phyloP scores from a whole-genome alignment of 2,329 filamentous ascomycete genomes.

The Venturia nashicola region DNA sequence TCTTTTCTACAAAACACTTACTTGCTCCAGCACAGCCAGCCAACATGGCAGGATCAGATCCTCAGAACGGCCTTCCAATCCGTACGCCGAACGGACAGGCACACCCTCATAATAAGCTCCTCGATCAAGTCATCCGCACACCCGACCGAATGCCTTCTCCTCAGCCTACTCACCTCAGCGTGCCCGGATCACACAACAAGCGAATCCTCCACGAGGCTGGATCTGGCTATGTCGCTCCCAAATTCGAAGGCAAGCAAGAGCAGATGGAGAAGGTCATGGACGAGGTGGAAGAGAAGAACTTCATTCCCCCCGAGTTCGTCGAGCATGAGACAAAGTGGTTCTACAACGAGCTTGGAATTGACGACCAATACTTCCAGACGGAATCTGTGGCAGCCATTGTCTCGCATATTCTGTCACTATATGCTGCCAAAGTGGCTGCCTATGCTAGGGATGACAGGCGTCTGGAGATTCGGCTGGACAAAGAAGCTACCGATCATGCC shows the following conservation, averaged over 20 bases:
- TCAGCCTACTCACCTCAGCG: constrained; percentile 73
- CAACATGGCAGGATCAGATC: not conserved
- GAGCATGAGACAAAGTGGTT: constrained; percentile 89
- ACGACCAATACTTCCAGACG: constrained; percentile 95
- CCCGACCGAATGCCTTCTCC: constrained; percentile 64
- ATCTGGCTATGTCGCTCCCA: constrained; percentile 86
- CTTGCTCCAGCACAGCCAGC: not conserved
- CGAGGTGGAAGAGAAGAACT: constrained; percentile 63
- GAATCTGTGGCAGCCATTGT: constrained; percentile 78
- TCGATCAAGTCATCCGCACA: constrained; percentile 41
- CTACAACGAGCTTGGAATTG: constrained; percentile 93
- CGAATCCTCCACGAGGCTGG: constrained; percentile 76
- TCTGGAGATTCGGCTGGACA: constrained; percentile 87
- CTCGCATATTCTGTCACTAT: constrained; percentile 89
- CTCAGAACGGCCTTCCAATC: constrained; percentile 4
- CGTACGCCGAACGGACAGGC: not conserved
- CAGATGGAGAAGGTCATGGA: constrained; percentile 87
- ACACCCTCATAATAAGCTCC: constrained; percentile 37
- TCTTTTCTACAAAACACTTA: not conserved
- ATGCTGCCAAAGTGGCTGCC: constrained; percentile 91
- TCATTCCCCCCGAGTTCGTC: constrained; percentile 74
- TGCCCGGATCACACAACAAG: constrained; percentile 49
- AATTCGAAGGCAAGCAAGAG: constrained; percentile 82
- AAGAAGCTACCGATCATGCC: constrained; percentile 87
- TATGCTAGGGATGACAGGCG: constrained; percentile 79